These are phyloP conservation scores for Aspergillus fijiensis DNA, from an alignment of 2,329 filamentous ascomycete genomes.

Conservation along the genomic window DNA sequence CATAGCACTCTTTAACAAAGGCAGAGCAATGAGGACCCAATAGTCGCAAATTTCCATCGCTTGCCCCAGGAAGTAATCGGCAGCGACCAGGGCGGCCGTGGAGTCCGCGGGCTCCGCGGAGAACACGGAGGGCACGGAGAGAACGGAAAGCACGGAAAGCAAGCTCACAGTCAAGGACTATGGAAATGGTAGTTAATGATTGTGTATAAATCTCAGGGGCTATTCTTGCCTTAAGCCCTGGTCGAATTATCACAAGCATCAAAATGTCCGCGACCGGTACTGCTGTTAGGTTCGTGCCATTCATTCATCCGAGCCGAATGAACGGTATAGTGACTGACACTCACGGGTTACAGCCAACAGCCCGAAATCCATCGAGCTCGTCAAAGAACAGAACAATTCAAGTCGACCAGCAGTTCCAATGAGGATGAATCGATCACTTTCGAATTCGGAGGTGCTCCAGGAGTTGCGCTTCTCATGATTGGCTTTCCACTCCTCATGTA, in stretches of 20 bases:
- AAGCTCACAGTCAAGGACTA: not conserved
- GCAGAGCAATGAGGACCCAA: too few relatives aligned
- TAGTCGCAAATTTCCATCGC: not conserved
- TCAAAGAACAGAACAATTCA: not conserved
- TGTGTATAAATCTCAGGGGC: not conserved
- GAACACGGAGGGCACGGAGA: constrained; percentile 10
- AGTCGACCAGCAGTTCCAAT: not conserved
- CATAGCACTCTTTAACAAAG: too few relatives aligned
- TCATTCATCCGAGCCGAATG: not conserved
- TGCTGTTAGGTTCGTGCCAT: not conserved
- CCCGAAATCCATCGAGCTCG: not conserved
- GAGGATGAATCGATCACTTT: constrained; percentile 22
- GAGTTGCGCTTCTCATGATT: constrained; percentile 78
- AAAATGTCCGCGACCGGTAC: constrained; percentile 1
- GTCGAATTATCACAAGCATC: not conserved
- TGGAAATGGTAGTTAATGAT: not conserved
- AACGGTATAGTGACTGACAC: not conserved
- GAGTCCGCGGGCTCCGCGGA: constrained; percentile 19
- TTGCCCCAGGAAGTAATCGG: not conserved
- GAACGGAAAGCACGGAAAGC: not conserved
- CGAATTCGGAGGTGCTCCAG: constrained; percentile 84
- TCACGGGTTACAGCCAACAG: not conserved
- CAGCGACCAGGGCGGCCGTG: not conserved
- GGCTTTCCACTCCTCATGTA: constrained; percentile 91
- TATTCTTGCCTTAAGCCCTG: not conserved